Evolutionary conservation across 176 grass and related monocot genomes (phyloP), one percentile per base, ranked within the genome.

Genomic region (Oryza brachyantha): DNA sequence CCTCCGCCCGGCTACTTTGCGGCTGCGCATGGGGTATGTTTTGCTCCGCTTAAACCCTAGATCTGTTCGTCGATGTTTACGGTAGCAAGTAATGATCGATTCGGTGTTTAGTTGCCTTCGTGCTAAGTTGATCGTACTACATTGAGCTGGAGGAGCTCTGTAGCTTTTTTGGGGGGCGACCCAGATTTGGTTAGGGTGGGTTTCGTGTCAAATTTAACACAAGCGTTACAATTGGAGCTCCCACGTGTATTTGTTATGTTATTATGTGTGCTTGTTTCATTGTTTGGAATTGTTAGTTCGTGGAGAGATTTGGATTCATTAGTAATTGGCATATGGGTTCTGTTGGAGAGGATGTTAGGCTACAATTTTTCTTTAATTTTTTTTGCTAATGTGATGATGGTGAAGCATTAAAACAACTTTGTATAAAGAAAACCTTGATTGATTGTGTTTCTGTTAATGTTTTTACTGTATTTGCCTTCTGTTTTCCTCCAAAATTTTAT

Each of bases 21-120:
- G 34, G 72, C 22, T 13, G 34, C 0, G 52, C 32, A 13, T 80
- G 38, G 71, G 63, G 50, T 74, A 76, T 68, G 27, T 45, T 55
- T 22, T 39, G 32, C 37, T 41, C 11, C 13, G n/a, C 32, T 41
- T 43, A 87, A 77, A 70, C 32, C 65, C 72, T 65, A 65, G 24
- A 2, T 22, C 52, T 34, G 32, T 22, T 13, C 8, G 29, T 64
- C 61, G 29, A 74, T 59, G 50, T 14, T 38, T 60, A 31, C 3
- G 31, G 31, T 1, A 32, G 31, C 31, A 32, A 1, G 21, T 55
- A 2, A 22, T 22, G 52, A 55, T 55, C 52, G 19, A 55, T 55
- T 39, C 60, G 21, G 8, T n/a, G 52, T 54, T 75, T 58, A 22
- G 17, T 24, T 58, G 29, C 6, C 55, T 75, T 10, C 22, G 22